Evolutionary conservation across 495 filamentous ascomycete genomes (phyloP), one percentile per base, ranked within the genome.

Genomic region (Aspergillus saccharolyticus): DNA sequence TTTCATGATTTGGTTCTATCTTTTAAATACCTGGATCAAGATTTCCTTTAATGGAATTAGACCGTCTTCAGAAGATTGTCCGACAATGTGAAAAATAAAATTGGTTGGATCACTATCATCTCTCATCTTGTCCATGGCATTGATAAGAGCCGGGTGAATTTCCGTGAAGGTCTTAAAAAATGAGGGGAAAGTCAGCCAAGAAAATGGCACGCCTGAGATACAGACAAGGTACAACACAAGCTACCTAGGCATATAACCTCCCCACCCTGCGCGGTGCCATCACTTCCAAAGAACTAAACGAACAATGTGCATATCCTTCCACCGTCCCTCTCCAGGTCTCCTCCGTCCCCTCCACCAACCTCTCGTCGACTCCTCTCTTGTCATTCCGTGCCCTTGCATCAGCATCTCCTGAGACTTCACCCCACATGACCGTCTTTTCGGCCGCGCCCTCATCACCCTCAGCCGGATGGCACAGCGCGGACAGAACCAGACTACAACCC

Each of bases 41-140:
- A 66, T 57, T 44, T 66, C 58, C 33, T 56, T 57, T 4, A 66
- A 17, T 10, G 63, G 63, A 17, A 66, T 19, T 18, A 43, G 60
- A 12, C 60, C 60, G 18, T 66, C 63, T 18, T 17, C 9, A 42
- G 60, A 52, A 30, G 63, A 63, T 20, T 50, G 54, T 17, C 54
- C 60, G 22, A 60, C 42, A 42, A 66, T 60, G 18, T 66, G 53
- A 39, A 66, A 66, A 52, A 66, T 63, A 30, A 60, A 66, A 44
- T 49, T 57, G 6, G 57, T 56, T 1, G 62, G 62, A 49, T 64
- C 55, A 51, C 59, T 48, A 25, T 66, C 53, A 25, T 63, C 58
- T 49, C 63, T 60, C 48, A 60, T 62, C 3, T 22, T 20, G 45
- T 66, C 57, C 52, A 66, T 55, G 21, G 63, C 63, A 42, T 19